Base-by-base conservation (phyloP, 2,329 filamentous ascomycete species). In the Tympanopsis confertula region DNA sequence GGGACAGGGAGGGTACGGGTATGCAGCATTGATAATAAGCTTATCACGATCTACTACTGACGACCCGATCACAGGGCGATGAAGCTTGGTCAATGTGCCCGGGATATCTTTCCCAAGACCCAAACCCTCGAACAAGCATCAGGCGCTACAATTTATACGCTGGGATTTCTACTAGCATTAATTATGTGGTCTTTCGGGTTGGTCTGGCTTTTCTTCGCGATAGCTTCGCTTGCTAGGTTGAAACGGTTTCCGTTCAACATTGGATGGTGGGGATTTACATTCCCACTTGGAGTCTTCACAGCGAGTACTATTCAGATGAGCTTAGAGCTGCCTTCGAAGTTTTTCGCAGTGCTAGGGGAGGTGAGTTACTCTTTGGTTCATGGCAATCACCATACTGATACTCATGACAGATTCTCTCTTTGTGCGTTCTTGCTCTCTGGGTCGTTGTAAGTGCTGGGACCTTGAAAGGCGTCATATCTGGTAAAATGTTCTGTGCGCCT, bases 1-100 rank as follows among this genome's bases (percentile, higher is more conserved):
- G 1, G 78, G 78, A 0, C 75, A 81, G 51, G 79, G 78, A 13
- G 76, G 74, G 2, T 84, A 72, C 49, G 69, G 62, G 41, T 57
- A 51, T 37, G 51, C 43, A 28, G n/a, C 10, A n/a, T 28, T 28
- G 10, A 10, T 10, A 10, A 28, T n/a, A 28, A 28, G n/a, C 36
- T 66, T 68, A 29, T 62, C 71, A 52, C 63, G 71, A 44, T 56
- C 66, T 3, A 1, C 71, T 71, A 5, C 60, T 62, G 35, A 62
- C 68, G 3, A 65, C 71, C 4, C 47, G 66, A 36, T 46, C 51
- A 3, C 39, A 66, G 3, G 50, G 68, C 15, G 7, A 26, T 26
- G 0, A 71, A 81, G 14, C 63, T 63, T 1, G 61, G 59, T 20
- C 58, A 66, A 2, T 59, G 61, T 10, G 52, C 55, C 44, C 22